Conservation (phyloP, 257 asterid genomes). For the Gentiana macrophylla region DNA sequence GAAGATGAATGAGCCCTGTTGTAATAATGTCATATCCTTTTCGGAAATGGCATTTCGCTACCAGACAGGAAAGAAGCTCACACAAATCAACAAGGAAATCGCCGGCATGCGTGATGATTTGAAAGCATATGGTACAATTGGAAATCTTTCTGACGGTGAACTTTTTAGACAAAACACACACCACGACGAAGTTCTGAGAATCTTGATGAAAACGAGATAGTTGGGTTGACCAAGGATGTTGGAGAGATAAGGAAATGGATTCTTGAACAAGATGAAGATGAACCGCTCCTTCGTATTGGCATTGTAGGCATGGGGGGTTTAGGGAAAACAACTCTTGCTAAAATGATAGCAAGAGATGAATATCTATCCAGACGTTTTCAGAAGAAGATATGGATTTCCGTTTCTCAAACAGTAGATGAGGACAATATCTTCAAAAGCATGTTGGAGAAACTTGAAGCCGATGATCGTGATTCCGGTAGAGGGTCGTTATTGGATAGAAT, state of each 20-base stretch:
- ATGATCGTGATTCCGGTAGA: slow-evolving; percentile 6
- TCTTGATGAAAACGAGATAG: slow-evolving; percentile 15
- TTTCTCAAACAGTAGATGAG: slow-evolving; percentile 17
- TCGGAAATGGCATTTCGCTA: slow-evolving; percentile 8
- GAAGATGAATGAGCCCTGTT: background rate
- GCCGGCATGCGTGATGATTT: slow-evolving; percentile 1
- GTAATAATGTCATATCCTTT: background rate
- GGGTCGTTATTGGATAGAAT: slow-evolving; percentile 11
- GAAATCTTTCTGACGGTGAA: background rate
- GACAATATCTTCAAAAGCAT: slow-evolving; percentile 15
- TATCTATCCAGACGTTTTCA: slow-evolving; percentile 1
- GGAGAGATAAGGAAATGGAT: slow-evolving; percentile 14
- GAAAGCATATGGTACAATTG: slow-evolving; percentile 1
- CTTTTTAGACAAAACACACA: background rate
- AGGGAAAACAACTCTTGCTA: slow-evolving; percentile 25
- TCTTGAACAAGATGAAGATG: slow-evolving; percentile 6
- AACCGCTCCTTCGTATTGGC: slow-evolving; percentile 12
- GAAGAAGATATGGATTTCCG: slow-evolving; percentile 19
- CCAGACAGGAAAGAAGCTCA: slow-evolving; percentile 13
- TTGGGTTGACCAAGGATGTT: slow-evolving; percentile 14
- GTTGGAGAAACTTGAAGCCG: slow-evolving; percentile 9
- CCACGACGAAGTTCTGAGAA: slow-evolving; percentile 11
- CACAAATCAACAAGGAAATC: slow-evolving; percentile 11
- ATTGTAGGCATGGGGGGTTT: slow-evolving; percentile 26
- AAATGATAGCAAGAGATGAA: slow-evolving; percentile 14